Conservation (phyloP, 108 stramenopile species). For the Craspedostauros australis region DNA sequence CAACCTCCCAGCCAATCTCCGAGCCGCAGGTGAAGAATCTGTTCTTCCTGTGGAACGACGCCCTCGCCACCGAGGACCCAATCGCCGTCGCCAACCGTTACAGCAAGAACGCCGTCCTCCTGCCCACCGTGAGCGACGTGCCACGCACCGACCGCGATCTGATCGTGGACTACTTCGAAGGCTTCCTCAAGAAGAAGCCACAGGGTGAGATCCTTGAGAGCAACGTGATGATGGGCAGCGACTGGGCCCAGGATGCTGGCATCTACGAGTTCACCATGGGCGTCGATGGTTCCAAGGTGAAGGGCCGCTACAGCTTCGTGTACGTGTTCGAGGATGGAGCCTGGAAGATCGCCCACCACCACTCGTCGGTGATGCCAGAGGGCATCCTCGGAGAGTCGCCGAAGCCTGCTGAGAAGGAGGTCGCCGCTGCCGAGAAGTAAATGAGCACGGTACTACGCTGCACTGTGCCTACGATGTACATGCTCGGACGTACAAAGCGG, state of each 20-base stretch:
- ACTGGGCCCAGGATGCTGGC: slow-evolving; percentile 47
- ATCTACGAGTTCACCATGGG: slow-evolving; percentile 57
- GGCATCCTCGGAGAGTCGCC: slow-evolving; percentile 33
- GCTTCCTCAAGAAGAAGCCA: slow-evolving; percentile 48
- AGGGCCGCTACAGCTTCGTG: slow-evolving; percentile 48
- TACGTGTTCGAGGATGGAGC: slow-evolving; percentile 54
- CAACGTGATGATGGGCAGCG: slow-evolving; percentile 28
- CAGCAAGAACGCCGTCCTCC: slow-evolving; percentile 33
- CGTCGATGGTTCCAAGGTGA: slow-evolving; percentile 33
- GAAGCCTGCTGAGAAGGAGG: too few relatives aligned
- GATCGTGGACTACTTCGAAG: slow-evolving; percentile 45
- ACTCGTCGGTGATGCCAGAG: slow-evolving; percentile 62
- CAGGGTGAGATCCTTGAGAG: slow-evolving; percentile 38
- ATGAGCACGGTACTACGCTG: too few relatives aligned
- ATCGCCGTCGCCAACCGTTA: slow-evolving; percentile 35
- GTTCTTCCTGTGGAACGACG: slow-evolving; percentile 56
- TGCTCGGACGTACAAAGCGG: too few relatives aligned
- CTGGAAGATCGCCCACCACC: slow-evolving; percentile 69
- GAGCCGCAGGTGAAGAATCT: slow-evolving; percentile 35
- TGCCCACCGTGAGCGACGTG: slow-evolving; percentile 44
- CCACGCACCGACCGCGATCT: slow-evolving; percentile 33
- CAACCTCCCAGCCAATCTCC: slow-evolving; percentile 20
- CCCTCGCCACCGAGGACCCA: slow-evolving; percentile 36
- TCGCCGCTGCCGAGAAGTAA: too few relatives aligned
- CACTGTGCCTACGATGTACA: too few relatives aligned